Evolutionary conservation across 345 rosid species (phyloP).

Genomic region (Brassica nigra): DNA sequence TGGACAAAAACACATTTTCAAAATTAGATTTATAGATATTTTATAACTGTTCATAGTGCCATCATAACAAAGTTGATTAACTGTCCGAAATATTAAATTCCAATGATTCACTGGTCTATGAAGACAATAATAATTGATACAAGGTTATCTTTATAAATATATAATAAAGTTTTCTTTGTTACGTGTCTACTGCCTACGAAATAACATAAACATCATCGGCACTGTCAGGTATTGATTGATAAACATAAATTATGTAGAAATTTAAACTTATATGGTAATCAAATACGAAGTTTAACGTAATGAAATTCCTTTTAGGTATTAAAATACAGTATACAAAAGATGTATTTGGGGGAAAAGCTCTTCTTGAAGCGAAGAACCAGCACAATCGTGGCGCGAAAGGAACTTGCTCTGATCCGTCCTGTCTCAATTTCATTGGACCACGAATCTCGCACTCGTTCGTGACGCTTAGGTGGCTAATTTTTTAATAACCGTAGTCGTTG

Average conservation of each 20-base stretch:
- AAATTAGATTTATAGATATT: not conserved
- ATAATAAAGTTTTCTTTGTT: constrained; percentile 16
- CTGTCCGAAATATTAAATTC: constrained; percentile 11
- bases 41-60: constrained; percentile 17
- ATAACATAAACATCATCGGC: not conserved
- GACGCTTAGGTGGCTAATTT: constrained; percentile 37
- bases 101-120: not conserved
- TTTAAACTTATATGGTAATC: not conserved
- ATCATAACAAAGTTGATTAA: constrained; percentile 22
- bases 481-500: not conserved
- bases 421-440: constrained; percentile 45
- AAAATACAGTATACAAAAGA: constrained; percentile 7
- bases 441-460: constrained; percentile 25
- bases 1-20: not conserved
- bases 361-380: constrained; percentile 11
- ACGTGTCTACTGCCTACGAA: constrained; percentile 23
- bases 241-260: constrained; percentile 4
- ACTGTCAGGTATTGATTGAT: constrained; percentile 28
- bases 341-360: not conserved
- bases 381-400: constrained; percentile 55
- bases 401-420: constrained; percentile 12
- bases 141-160: not conserved
- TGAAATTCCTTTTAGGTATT: constrained; percentile 22
- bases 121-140: not conserved
- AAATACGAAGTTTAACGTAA: constrained; percentile 25